Base-by-base conservation (phyloP, 2,329 filamentous ascomycete genomes). In the Ophiosphaerella korrae region DNA sequence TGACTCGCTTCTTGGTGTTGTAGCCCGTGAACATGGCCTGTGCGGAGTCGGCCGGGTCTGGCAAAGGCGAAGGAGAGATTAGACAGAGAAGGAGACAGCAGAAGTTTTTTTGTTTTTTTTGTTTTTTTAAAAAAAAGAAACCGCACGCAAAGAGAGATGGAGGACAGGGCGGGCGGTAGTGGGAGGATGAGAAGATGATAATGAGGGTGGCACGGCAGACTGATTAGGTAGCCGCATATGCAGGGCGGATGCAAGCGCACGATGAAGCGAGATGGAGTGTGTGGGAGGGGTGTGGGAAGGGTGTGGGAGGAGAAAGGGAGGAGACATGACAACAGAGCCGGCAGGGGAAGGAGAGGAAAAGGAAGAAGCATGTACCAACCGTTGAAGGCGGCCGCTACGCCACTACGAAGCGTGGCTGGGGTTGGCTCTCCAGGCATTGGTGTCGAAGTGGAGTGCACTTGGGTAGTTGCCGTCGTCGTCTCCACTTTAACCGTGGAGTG, bases 1-100 rank as follows among this genome's bases (percentile, higher is more conserved):
- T 88, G 50, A 97, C 91, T 56, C 90, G 88, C 57, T 94, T 89
- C 75, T 96, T 96, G 71, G 79, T 84, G 42, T 79, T 80, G 65
- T 87, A 87, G 56, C 75, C 75, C 23, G 76, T 72, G 45, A 79
- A 72, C 60, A 79, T 75, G 67, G 70, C 62, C 62, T 67, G 51
- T 24, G 60, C 48, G 18, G 62, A 63, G 47, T 68, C 66, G 29
- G 48, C 55, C 29, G 61, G 56, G 44, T 69, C 68, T 71, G 56
- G 35, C 31, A 29, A 53, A 29, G 13, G 16, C 39, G 7, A 34
- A 11, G 14, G 24, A 16, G 40, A 36, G 40, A 45, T 18, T 29
- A 11, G 14, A n/a, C 18, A 23, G 7, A 13, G 18, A 34, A 29
- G 3, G 26, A 29, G 11, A 11, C 7, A 29, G 7, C 7, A 8